Evolutionary conservation across 169 alveolate species (phyloP).

Genomic region (Plasmodium billcollinsi): DNA sequence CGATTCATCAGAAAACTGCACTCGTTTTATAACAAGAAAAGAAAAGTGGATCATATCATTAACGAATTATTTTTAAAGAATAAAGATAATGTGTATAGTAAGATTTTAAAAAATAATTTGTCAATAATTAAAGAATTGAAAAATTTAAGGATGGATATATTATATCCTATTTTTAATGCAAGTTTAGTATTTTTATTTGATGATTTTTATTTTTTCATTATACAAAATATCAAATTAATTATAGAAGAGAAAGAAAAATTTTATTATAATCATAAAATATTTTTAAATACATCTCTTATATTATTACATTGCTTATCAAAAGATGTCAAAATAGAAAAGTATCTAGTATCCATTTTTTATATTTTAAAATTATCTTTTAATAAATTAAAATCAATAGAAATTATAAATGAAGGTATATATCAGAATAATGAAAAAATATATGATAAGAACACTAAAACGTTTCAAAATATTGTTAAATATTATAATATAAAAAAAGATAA

Average conservation of each 20-base stretch:
- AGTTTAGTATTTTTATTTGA: conserved; percentile 71
- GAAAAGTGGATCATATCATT: conserved; percentile 21
- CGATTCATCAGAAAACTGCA: conserved; percentile 36
- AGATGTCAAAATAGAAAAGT: conserved; percentile 72
- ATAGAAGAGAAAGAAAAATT: conserved; percentile 56
- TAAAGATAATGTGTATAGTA: conserved; percentile 73
- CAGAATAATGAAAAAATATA: conserved; percentile 3
- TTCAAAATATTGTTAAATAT: conserved; percentile 45
- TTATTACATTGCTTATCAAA: conserved; percentile 42
- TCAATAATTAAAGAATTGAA: conserved; percentile 38
- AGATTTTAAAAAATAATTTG: conserved; percentile 70
- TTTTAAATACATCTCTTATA: conserved; percentile 58
- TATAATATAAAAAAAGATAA: conserved; percentile 48
- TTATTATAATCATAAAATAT: conserved; percentile 28
- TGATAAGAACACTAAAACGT: conserved; percentile 27
- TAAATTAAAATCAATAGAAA: conserved; percentile 37
- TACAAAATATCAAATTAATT: conserved; percentile 71
- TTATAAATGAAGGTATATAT: conserved; percentile 7
- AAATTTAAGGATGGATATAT: conserved; percentile 33
- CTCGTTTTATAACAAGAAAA: conserved; percentile 16
- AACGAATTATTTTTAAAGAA: conserved; percentile 39
- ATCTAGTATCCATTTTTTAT: conserved; percentile 72
- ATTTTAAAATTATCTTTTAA: conserved; percentile 51
- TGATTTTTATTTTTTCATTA: conserved; percentile 69
- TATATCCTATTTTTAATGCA: conserved; percentile 77